Conservation (phyloP, 768 basidiomycete species). For the Boletus edulis region DNA sequence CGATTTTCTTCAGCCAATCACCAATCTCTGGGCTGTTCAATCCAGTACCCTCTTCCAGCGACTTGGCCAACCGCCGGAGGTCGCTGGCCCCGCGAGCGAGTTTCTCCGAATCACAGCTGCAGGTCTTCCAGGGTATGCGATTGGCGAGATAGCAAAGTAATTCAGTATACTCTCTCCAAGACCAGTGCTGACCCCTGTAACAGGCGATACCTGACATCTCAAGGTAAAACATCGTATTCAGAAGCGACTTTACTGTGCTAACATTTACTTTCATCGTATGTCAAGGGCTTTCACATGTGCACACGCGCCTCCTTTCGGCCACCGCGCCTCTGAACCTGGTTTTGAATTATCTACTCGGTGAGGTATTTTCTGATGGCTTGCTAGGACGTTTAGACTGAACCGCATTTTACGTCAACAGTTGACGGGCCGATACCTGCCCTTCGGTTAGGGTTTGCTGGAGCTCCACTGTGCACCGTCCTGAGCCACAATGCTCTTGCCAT, state of each 20-base stretch:
- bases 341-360: conserved; percentile 28
- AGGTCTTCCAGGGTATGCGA: conserved; percentile 47
- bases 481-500: conserved; percentile 25
- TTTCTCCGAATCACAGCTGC: conserved; percentile 40
- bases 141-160: conserved; percentile 41
- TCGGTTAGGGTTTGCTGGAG: conserved; percentile 25
- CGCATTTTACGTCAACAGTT: conserved; percentile 5
- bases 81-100: conserved; percentile 37
- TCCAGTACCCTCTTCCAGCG: conserved; percentile 38
- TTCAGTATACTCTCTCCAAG: background rate
- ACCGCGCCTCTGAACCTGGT: conserved; percentile 22
- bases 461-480: conserved; percentile 26
- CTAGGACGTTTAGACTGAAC: background rate
- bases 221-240: conserved; percentile 10
- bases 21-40: conserved; percentile 18
- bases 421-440: conserved; percentile 25
- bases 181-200: background rate
- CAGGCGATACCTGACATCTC: conserved; percentile 22
- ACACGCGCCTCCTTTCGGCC: conserved; percentile 21
- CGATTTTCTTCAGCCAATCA: conserved; percentile 18
- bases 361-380: background rate
- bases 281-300: conserved; percentile 22
- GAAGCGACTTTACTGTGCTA: background rate
- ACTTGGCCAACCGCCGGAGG: conserved; percentile 36
- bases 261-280: background rate